phyloP scores from a whole-genome alignment of 352 stramenopile species.

The Lagenidium giganteum region DNA sequence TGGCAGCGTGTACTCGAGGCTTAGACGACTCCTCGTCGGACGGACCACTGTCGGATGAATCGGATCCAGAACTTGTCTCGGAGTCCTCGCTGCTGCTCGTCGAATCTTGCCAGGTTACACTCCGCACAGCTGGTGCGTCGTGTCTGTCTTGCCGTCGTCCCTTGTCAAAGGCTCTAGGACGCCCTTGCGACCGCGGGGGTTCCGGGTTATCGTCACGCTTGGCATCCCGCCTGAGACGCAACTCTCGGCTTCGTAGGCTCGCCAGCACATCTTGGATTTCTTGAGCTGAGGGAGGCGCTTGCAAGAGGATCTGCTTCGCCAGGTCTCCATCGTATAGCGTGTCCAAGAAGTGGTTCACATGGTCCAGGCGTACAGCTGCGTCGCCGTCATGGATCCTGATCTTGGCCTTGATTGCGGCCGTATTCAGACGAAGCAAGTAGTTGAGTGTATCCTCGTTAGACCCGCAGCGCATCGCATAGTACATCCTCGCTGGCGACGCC shows the following conservation, averaged over 20 bases:
- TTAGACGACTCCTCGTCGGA: too few relatives aligned
- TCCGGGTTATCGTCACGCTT: too few relatives aligned
- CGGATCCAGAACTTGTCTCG: too few relatives aligned
- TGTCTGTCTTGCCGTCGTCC: too few relatives aligned
- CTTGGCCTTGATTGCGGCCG: conserved; percentile 3
- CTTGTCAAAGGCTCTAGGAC: too few relatives aligned
- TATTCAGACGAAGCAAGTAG: conserved; percentile 2
- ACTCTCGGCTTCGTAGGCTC: not conserved
- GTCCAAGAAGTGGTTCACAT: conserved; percentile 4
- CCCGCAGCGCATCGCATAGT: conserved; percentile 1
- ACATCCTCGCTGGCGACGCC: not conserved
- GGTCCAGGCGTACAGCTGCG: not conserved
- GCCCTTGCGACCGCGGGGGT: too few relatives aligned
- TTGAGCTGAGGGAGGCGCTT: not conserved
- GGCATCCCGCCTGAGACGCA: too few relatives aligned
- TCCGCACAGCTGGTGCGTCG: too few relatives aligned
- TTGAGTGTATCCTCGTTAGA: conserved; percentile 1
- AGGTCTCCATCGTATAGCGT: conserved; percentile 1
- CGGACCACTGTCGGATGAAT: too few relatives aligned
- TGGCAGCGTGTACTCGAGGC: not conserved
- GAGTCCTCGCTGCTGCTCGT: too few relatives aligned
- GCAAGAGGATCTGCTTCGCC: not conserved
- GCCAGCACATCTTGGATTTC: not conserved
- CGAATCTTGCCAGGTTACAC: too few relatives aligned
- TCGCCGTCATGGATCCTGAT: conserved; percentile 3